Evolutionary conservation across 352 stramenopile genomes (phyloP), one percentile per base, ranked within the genome.

Genomic region (Pythium aphanidermatum): DNA sequence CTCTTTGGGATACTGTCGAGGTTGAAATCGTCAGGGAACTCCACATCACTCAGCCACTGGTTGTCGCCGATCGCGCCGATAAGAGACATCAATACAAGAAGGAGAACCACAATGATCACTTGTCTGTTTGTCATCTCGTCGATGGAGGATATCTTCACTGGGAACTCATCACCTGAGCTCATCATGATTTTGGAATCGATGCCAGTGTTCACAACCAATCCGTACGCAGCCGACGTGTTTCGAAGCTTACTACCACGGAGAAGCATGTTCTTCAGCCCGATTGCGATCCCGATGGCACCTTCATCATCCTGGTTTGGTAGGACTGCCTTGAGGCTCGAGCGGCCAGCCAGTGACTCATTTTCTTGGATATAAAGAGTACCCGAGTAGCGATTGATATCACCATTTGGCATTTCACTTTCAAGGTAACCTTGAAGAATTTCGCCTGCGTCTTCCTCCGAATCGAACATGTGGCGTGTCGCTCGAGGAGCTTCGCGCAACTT

Each of bases 151-250:
- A 86, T n/a, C 52, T 94, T 94, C 2, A 90, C 64, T 2, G 80
- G 70, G 46, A 88, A 88, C 34, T 86, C 80, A 34, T 92, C 73
- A 2, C 74, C 77, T 2, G 80, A 88, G 51, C 77, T 96, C 81
- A 90, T 89, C 74, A 95, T 94, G 41, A 97, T 94, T 59, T 97
- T 97, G 5, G 71, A 76, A 45, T 98, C 90, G 24, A 94, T 64
- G 20, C 90, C 91, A 6, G 89, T 97, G 60, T 98, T 97, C 9
- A 97, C 68, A 5, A 97, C 95, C 6, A 98, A 50, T 0, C 90
- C 93, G 26, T 92, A 92, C 4, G 85, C 74, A 28, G 47, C 94
- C 23, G 83, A 83, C 7, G 90, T 97, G 52, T 96, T 96, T 4
- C 90, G 78, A 5, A 97, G 46, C 42, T 92, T 82, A 58, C 85